Evolutionary conservation across 148 eudicot genomes (phyloP), one percentile per base, ranked within the genome.

Genomic region (Pharnaceum exiguum): DNA sequence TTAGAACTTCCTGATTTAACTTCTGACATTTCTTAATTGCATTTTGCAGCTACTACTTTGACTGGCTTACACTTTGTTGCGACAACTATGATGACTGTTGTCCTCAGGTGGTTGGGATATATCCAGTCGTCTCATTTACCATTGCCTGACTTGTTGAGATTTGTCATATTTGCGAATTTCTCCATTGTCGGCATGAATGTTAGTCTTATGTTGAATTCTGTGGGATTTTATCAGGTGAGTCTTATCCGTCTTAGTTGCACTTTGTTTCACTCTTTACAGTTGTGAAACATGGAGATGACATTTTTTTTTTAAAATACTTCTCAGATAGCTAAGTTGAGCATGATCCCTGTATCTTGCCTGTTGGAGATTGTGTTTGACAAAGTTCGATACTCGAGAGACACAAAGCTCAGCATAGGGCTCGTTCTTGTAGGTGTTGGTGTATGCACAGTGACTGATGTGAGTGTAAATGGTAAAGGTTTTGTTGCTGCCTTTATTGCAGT

Each of bases 101-200:
- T 84, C 59, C 89, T 90, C 31, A 78, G 88, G 57, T 90, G 97
- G 91, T 74, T 84, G 59, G 95, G 97, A 33, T 74, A 79, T 68
- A 90, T 86, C 67, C 91, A 90, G 67, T 33, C 91, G 46, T 90
- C 97, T 72, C 97, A 90, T 75, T 66, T 90, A 68, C 97, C 97
- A 22, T 17, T 69, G 59, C 46, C 80, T 45, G 97, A 90, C 32
- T 85, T 90, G 62, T 73, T 90, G 72, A 86, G 69, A 71, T 90
- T 90, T 80, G 95, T 90, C 49, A 27, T 90, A 37, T 86, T 79
- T 63, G 97, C 97, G 33, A 90, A 90, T 73, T 86, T 83, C 68
- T 90, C 96, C 27, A 85, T 89, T 62, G 96, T 89, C 33, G 96
- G 96, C 67, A 89, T 89, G 96, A 90, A 90, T 70, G 95, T 90